Evolutionary conservation across 805 yeast genomes (phyloP), one percentile per base, ranked within the genome.

Genomic region (Kodamaea jinghongensis): DNA sequence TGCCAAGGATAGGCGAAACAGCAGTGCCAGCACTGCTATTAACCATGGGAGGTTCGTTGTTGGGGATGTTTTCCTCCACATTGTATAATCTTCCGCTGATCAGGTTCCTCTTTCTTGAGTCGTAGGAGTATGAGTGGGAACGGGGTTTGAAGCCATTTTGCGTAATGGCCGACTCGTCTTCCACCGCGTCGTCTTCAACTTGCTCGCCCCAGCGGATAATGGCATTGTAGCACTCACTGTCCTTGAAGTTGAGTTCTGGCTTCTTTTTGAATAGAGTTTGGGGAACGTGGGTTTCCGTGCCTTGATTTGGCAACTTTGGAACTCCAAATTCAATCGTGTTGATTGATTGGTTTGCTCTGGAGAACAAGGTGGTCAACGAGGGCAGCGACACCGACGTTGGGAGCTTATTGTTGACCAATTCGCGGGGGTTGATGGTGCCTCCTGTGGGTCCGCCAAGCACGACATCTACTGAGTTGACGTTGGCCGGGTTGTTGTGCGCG

Each of bases 161-260:
- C 4, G n/a, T 17, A 5, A n/a, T 13, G n/a, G 33, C 13, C 11
- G 31, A 11, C 11, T 39, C 43, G 27, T 39, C 23, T 8, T 20
- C 43, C 4, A 39, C 36, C 3, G 38, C 43, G 13, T 36, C 17
- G 13, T 28, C 37, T 16, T 39, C 43, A 8, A 33, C 31, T 28
- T 39, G 43, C 14, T 39, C 43, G 23, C 23, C 23, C 72, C 72
- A 66, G 42, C 55, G 54, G 12, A 60, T 53, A 20, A 66, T 66
- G 17, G 71, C 71, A 41, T 60, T 58, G 39, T 61, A 59, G 44
- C 71, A 66, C 44, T 67, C 67, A 43, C 66, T 65, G 64, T 65
- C 61, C 39, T 44, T 44, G 40, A 47, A 47, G 41, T 43, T 46
- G 35, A 47, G 44, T 27, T 41, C 42, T 23, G 49, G 49, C n/a